Evolutionary conservation across 208 protist species (phyloP).

Genomic region (Leishmania braziliensis): DNA sequence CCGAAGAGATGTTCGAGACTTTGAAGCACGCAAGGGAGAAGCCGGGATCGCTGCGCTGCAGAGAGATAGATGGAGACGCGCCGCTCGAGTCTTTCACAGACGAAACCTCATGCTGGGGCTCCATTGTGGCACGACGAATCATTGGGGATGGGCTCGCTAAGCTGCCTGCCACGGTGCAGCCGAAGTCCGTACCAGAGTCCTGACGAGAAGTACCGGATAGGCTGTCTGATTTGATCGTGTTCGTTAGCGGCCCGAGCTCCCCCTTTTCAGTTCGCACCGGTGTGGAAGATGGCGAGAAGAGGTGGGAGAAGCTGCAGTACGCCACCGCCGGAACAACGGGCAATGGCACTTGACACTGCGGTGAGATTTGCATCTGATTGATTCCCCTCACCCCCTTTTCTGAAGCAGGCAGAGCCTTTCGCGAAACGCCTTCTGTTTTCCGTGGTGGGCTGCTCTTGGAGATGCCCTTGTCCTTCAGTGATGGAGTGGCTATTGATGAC

Average conservation of each 20-base stretch:
- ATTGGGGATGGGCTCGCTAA: neutral
- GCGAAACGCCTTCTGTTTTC: neutral
- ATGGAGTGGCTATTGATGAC: neutral
- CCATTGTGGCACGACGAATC: neutral
- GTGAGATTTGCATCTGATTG: neutral
- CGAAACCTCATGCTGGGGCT: neutral
- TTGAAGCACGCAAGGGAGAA: slow-evolving; percentile 20
- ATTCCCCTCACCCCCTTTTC: neutral
- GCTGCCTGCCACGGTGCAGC: neutral
- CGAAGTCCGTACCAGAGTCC: neutral
- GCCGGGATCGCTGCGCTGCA: slow-evolving; percentile 2
- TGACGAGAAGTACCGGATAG: neutral
- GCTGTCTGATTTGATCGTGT: neutral
- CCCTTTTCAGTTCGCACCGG: neutral
- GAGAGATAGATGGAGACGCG: neutral
- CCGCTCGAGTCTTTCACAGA: neutral
- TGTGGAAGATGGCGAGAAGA: neutral
- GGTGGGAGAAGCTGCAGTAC: neutral
- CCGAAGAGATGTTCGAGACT: neutral
- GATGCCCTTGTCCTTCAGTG: neutral
- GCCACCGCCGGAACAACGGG: neutral
- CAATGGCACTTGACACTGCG: neutral
- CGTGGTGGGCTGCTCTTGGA: neutral
- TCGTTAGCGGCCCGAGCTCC: neutral
- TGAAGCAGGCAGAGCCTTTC: neutral